These are phyloP conservation scores for Fusarium nygamai DNA, from an alignment of 2,329 filamentous ascomycete species.

Conservation along the genomic window DNA sequence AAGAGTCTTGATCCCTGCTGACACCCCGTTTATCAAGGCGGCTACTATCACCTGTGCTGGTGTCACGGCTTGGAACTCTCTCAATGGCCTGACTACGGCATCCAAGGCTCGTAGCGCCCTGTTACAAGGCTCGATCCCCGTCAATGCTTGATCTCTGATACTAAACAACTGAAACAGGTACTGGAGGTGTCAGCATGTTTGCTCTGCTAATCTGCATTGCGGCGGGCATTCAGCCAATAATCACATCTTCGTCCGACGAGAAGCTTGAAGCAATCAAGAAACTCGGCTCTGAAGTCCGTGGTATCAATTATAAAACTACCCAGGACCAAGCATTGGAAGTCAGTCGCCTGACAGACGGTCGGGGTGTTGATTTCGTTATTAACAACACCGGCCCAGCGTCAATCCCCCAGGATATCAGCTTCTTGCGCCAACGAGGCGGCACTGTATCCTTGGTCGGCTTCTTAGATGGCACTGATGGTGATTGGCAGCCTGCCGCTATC, in stretches of 20 bases:
- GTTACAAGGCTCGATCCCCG: rapidly evolving
- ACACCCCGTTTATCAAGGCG: background rate
- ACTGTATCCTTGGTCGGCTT: background rate
- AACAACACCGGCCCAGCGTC: background rate
- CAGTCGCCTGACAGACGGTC: rapidly evolving
- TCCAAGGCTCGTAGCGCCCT: background rate
- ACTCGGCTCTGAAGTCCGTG: rapidly evolving
- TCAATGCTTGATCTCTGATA: rapidly evolving
- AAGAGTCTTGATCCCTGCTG: rapidly evolving
- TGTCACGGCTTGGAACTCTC: background rate
- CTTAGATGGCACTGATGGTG: rapidly evolving
- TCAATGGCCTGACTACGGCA: background rate
- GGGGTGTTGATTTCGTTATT: rapidly evolving
- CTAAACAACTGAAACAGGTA: background rate
- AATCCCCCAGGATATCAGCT: background rate
- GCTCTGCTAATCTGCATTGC: background rate
- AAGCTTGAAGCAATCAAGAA: background rate
- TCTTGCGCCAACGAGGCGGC: background rate
- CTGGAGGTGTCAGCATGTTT: background rate
- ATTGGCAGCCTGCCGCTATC: background rate
- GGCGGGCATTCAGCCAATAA: background rate
- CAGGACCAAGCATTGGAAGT: background rate
- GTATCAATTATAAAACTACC: background rate
- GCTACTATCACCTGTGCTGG: background rate
- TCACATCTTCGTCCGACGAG: background rate